Evolutionary conservation across 768 basidiomycete genomes (phyloP).

Genomic region (Pulveroboletus sp.): DNA sequence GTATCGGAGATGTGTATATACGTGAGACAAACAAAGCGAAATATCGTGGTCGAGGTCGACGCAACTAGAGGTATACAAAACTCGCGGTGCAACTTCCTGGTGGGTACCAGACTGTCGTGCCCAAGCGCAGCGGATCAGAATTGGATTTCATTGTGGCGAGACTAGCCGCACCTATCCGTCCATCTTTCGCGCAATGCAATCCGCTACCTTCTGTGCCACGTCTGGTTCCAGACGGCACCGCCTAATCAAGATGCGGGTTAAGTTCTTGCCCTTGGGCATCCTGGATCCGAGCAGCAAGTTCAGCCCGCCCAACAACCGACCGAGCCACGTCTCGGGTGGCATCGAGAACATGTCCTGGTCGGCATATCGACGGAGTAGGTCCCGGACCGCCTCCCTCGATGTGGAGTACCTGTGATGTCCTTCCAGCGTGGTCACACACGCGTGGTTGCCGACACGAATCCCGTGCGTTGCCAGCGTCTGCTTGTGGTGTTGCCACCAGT

Average conservation of each 20-base stretch:
- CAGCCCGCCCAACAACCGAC: constrained; percentile 18
- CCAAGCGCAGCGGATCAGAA: too few relatives aligned
- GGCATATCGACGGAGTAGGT: constrained; percentile 15
- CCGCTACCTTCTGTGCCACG: constrained; percentile 22
- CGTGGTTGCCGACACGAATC: constrained; percentile 21
- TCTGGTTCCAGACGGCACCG: constrained; percentile 23
- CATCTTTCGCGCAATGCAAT: constrained; percentile 13
- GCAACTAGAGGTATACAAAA: too few relatives aligned
- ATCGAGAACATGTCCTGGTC: constrained; percentile 23
- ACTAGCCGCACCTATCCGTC: constrained; percentile 4
- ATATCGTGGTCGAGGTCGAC: too few relatives aligned
- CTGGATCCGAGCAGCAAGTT: constrained; percentile 8
- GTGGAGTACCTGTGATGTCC: constrained; percentile 16
- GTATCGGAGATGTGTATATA: too few relatives aligned
- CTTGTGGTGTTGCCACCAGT: constrained; percentile 28
- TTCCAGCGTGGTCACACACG: constrained; percentile 26
- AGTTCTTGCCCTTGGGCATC: constrained; percentile 16
- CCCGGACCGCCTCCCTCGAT: constrained; percentile 18
- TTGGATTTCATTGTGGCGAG: too few relatives aligned
- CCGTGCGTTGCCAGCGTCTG: constrained; percentile 13
- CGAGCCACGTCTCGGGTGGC: constrained; percentile 21
- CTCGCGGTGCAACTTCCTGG: too few relatives aligned
- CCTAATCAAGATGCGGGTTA: constrained; percentile 20
- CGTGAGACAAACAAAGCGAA: too few relatives aligned
- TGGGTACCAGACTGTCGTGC: too few relatives aligned